Conservation (phyloP, 345 rosid species). For the Aurinia saxatilis region DNA sequence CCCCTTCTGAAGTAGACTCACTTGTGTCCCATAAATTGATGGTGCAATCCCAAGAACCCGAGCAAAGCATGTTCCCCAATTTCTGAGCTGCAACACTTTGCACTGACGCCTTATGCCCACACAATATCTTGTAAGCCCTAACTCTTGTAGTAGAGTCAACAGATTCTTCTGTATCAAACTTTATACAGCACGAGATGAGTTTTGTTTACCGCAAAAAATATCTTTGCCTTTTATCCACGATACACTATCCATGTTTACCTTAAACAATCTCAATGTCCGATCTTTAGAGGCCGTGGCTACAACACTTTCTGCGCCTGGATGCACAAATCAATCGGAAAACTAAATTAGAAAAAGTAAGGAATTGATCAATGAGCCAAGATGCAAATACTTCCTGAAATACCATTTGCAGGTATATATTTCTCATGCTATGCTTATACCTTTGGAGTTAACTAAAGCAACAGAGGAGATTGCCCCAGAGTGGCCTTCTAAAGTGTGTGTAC, state of each 20-base stretch:
- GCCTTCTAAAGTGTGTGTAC: conserved; percentile 80
- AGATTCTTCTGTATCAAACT: conserved; percentile 48
- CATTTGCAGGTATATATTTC: not conserved
- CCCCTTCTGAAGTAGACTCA: conserved; percentile 44
- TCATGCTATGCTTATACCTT: conserved; percentile 38
- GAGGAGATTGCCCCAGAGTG: conserved; percentile 70
- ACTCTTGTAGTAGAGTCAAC: conserved; percentile 38
- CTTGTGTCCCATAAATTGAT: conserved; percentile 73
- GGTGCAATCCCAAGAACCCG: conserved; percentile 93
- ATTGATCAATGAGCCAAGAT: not conserved
- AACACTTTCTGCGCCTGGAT: conserved; percentile 42
- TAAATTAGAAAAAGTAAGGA: not conserved
- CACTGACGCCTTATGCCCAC: conserved; percentile 84
- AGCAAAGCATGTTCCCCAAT: conserved; percentile 82
- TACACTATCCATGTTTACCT: conserved; percentile 46
- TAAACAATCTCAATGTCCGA: conserved; percentile 80
- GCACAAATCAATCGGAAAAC: not conserved
- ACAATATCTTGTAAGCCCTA: conserved; percentile 66
- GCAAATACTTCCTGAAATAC: not conserved
- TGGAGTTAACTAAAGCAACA: conserved; percentile 43
- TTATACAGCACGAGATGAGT: conserved; percentile 20
- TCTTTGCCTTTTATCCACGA: not conserved
- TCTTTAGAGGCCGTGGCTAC: conserved; percentile 94
- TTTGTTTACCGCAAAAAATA: not conserved
- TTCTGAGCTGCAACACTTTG: conserved; percentile 65